Percentiles rank a stretch among this genome's conserved stretches.
phyloP scores from a whole-genome alignment of 768 basidiomycete genomes.

The Phlebiopsis flavidoalba region DNA sequence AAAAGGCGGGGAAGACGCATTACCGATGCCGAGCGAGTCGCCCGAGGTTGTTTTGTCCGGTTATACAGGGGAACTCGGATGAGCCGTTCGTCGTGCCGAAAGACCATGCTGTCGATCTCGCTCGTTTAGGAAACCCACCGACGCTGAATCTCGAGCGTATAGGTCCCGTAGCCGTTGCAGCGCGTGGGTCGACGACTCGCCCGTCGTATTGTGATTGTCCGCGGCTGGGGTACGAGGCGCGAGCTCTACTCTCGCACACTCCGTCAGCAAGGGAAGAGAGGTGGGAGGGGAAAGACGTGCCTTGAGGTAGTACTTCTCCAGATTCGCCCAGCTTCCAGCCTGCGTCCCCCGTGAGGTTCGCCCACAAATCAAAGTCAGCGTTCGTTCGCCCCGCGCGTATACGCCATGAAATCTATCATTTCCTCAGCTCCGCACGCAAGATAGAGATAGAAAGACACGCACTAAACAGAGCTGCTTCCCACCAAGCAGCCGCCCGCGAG shows the following conservation, averaged over 20 bases:
- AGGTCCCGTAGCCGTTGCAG: constrained; percentile 14
- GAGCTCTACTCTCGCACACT: constrained; percentile 10
- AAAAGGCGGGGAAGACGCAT: no score
- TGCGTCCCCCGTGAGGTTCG: constrained; percentile 18
- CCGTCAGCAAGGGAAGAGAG: neutral
- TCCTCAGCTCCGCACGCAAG: no score
- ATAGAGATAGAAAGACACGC: constrained; percentile 4
- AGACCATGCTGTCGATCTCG: constrained; percentile 9
- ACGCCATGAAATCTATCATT: constrained; percentile 22
- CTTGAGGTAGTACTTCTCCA: constrained; percentile 12
- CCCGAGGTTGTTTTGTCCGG: constrained; percentile 15
- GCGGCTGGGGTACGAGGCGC: constrained; percentile 13
- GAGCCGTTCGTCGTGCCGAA: constrained; percentile 3
- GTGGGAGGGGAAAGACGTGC: neutral
- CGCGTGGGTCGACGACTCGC: constrained; percentile 16
- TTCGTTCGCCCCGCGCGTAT: constrained; percentile 19
- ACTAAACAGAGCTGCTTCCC: constrained; percentile 22
- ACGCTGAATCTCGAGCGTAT: constrained; percentile 6
- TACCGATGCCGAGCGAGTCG: constrained; percentile 12
- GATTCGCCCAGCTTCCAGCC: constrained; percentile 21
- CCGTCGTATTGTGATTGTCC: constrained; percentile 17
- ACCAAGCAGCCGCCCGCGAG: constrained; percentile 22
- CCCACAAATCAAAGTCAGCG: constrained; percentile 20
- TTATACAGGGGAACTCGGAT: constrained; percentile 14
- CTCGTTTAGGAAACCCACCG: constrained; percentile 7